Percentiles rank a stretch among this genome's conserved stretches.
Conservation (phyloP, 257 asterid genomes). For the Capsicum pubescens region DNA sequence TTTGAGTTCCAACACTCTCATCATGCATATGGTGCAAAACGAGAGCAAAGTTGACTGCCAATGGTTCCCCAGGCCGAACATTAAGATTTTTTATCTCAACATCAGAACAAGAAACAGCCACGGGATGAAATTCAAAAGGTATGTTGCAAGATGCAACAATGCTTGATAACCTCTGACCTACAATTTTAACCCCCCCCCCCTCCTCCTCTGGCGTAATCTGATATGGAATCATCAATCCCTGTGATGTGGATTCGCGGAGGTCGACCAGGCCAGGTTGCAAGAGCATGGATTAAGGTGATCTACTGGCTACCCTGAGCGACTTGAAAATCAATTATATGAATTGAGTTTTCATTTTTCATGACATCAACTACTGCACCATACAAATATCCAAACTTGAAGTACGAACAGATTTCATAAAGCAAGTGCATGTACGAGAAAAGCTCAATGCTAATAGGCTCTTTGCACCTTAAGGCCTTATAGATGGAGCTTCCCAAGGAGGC, state of each 20-base stretch:
- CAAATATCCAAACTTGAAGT: conserved; percentile 44
- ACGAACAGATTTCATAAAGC: conserved; percentile 27
- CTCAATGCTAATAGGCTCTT: no score
- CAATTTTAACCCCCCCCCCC: conserved; percentile 43
- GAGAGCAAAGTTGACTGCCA: no score
- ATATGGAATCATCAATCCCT: conserved; percentile 39
- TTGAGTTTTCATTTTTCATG: conserved; percentile 34
- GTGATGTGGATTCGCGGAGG: conserved; percentile 42
- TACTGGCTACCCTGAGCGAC: conserved; percentile 45
- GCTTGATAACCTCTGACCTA: conserved; percentile 44
- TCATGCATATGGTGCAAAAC: no score
- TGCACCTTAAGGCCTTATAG: no score
- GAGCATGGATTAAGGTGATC: conserved; percentile 43
- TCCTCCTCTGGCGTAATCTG: conserved; percentile 44
- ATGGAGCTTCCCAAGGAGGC: no score
- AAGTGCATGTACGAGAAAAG: no score
- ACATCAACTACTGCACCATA: conserved; percentile 47
- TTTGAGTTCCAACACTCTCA: no score
- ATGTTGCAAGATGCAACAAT: conserved; percentile 36
- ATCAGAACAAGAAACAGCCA: no score
- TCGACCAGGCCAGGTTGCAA: conserved; percentile 40
- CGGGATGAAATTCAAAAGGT: conserved; percentile 11
- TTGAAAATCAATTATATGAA: conserved; percentile 44
- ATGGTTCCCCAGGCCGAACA: no score
- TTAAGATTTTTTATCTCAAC: no score